Evolutionary conservation across 345 rosid genomes (phyloP), one percentile per base, ranked within the genome.

Genomic region (Raphanus sativus): DNA sequence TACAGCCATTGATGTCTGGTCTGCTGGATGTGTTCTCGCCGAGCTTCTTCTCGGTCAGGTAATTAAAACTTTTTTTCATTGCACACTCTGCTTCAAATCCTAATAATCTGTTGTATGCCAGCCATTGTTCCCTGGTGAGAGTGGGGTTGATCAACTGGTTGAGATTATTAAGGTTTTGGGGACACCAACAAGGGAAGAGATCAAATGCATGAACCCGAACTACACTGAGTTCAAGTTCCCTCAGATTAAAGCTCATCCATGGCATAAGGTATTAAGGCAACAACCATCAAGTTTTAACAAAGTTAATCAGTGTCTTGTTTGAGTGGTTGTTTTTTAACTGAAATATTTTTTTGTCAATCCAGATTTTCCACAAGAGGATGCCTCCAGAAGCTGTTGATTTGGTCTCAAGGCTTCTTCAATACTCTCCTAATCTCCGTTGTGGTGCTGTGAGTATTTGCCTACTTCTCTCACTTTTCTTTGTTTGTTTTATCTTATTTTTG

Each of bases 321-420:
- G 30, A 13, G 30, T 34, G 15, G 38, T 28, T 26, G 36, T 12
- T 21, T 0, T 21, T 21, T 62, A 69, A 52, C 2, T 58, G 21
- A 79, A 60, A 68, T 65, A 28, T 50, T 0, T 45, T 45, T n/a
- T 50, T 5, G 50, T 75, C 73, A 13, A 13, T 48, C 15, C 84
- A 95, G 99, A 87, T 95, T 81, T 95, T 95, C 82, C 90, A 89
- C 75, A 95, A 92, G 89, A 88, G 94, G 62, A 94, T 89, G 95
- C 98, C 98, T 66, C 92, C 92, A 3, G 99, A 95, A 85, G 99
- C 99, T 7, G 99, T 92, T 0, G 98, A 95, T 86, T 90, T 95
- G 1, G 97, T 92, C 83, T 95, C 98, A n/a, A 86, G 98, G 71
- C 83, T 95, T 30, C 85, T 95, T 80, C 99, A 95, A 66, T 95